Evolutionary conservation across 768 basidiomycete genomes (phyloP).

Genomic region (Tricholoma terreum): DNA sequence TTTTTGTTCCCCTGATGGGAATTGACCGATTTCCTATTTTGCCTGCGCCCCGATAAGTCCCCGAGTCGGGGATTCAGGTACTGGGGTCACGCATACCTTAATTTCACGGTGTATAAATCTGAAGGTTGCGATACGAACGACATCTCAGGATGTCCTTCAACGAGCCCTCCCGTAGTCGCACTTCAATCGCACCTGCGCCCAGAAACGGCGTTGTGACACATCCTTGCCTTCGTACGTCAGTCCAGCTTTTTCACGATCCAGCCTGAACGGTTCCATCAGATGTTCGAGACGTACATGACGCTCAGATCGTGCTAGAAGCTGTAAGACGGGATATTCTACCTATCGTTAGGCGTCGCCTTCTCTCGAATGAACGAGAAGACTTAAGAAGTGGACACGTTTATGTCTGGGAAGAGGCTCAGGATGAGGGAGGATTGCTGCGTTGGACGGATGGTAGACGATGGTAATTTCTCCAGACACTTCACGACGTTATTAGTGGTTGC

Average conservation of each 20-base stretch:
- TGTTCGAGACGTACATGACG: conserved; percentile 76
- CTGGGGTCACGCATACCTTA: conserved; percentile 25
- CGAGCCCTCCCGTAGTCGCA: conserved; percentile 15
- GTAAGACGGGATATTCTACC: conserved; percentile 69
- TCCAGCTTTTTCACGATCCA: not conserved
- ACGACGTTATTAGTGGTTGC: not conserved
- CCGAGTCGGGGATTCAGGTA: conserved; percentile 31
- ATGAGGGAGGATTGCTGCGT: conserved; percentile 62
- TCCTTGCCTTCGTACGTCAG: conserved; percentile 43
- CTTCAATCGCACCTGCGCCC: conserved; percentile 18
- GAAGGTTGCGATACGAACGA: conserved; percentile 4
- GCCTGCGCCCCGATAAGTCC: conserved; percentile 37
- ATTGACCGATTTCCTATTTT: conserved; percentile 15
- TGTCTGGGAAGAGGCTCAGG: conserved; percentile 85
- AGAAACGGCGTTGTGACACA: conserved; percentile 40
- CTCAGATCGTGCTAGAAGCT: conserved; percentile 73
- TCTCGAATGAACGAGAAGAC: conserved; percentile 65
- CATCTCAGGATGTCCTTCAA: conserved; percentile 17
- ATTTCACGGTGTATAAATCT: conserved; percentile 23
- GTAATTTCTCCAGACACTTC: conserved; percentile 29
- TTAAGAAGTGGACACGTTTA: conserved; percentile 73
- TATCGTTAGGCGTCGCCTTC: conserved; percentile 67
- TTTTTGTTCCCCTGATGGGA: conserved; percentile 13
- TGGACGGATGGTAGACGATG: conserved; percentile 85
- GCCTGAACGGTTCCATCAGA: conserved; percentile 37